Base-by-base conservation (phyloP, 2,329 filamentous ascomycete species). In the Aspergillus chevalieri region DNA sequence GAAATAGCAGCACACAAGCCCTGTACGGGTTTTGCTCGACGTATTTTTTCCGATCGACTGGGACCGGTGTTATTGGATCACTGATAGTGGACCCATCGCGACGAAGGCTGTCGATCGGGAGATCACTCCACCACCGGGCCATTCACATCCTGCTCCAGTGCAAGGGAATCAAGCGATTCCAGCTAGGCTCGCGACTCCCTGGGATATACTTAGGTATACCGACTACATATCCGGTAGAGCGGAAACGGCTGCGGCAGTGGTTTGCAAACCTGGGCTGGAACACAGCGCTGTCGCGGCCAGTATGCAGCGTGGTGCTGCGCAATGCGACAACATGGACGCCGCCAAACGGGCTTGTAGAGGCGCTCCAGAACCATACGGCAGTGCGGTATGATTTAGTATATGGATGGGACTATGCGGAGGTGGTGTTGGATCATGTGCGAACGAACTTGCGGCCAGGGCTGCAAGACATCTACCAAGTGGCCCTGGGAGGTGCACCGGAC, bases 231-330 rank as follows among this genome's bases (percentile, higher is more conserved):
- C 72, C 74, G 2, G 71, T 77, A 3, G 82, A 84, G 58, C 75
- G 80, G 14, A 84, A 82, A 63, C 75, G 77, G 44, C 66, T 84
- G 19, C 76, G 82, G n/a, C 79, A 81, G 43, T 97, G 91, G 91
- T 95, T 96, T 66, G 82, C 85, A n/a, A 88, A 85, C 56, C 80
- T 90, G 43, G 91, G 92, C 12, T 96, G 91, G 91, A 90, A 94
- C 60, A 85, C 80, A 2, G 77, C 80, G 0, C 72, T 83, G 4
- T 82, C 82, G 2, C 76, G 79, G 9, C 74, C 81, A 0, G 78
- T 86, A 0, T 85, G 81, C 59, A 90, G 86, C 64, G 84, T 94
- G 78, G 73, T 84, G 2, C 85, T 93, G 44, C 79, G 80, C 33
- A 85, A 89, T 57, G 72, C 94, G n/a, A 68, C 76, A 21, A 78